Conservation (phyloP, 2,329 filamentous ascomycete species). For the Phyllosticta citribraziliensis region DNA sequence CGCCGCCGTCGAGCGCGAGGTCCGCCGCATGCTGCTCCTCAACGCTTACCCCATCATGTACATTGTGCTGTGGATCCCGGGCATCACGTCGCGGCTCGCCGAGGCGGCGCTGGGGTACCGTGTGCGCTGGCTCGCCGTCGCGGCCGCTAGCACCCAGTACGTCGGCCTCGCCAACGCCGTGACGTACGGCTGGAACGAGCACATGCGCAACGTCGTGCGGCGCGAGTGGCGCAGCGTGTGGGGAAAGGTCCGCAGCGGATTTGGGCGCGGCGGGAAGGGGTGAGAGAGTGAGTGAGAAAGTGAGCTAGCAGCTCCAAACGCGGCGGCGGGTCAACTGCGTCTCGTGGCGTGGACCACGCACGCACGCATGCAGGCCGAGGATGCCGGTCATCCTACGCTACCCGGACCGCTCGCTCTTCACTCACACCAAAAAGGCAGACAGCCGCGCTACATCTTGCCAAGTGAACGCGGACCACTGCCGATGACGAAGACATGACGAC, state of each 20-base stretch:
- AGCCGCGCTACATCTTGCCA: not conserved
- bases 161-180: constrained; percentile 17
- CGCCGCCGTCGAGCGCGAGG: constrained; percentile 15
- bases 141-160: constrained; percentile 17
- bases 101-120: constrained; percentile 14
- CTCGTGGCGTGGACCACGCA: too few species aligned
- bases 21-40: constrained; percentile 21
- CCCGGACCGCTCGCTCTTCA: not conserved
- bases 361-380: not conserved
- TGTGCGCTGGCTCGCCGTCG: constrained; percentile 9
- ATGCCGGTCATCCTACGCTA: not conserved
- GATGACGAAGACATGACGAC: too few species aligned
- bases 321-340: too few species aligned
- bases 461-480: not conserved
- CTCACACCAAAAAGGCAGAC: not conserved
- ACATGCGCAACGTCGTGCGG: not conserved
- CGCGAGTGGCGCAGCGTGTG: not conserved
- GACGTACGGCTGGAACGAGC: constrained; percentile 17
- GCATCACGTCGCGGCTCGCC: constrained; percentile 18
- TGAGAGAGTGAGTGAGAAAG: not conserved
- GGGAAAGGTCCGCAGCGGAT: not conserved
- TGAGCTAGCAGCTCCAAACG: too few species aligned
- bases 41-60: constrained; percentile 27
- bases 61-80: constrained; percentile 25
- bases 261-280: not conserved